Evolutionary conservation across 1,284 basidiomycete genomes (phyloP).

Genomic region (Cutaneotrichosporon curvatum): DNA sequence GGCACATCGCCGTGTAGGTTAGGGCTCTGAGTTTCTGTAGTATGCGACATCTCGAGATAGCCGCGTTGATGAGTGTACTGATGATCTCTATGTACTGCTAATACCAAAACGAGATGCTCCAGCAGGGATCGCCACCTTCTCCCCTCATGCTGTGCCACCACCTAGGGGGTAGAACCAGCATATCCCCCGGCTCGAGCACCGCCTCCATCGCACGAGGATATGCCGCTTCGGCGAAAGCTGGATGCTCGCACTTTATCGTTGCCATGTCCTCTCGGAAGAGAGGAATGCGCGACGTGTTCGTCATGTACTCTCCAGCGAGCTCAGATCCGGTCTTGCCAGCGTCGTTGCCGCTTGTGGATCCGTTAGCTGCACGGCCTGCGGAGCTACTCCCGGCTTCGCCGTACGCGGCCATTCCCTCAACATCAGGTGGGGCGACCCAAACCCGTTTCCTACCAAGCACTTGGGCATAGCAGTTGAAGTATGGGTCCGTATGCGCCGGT

Average conservation of each 20-base stretch:
- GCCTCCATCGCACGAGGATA: constrained; percentile 59
- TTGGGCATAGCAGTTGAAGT: constrained; percentile 87
- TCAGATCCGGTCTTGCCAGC: too few relatives aligned
- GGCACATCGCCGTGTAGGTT: too few relatives aligned
- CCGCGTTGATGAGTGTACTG: too few relatives aligned
- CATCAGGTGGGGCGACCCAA: constrained; percentile 77
- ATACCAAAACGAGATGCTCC: constrained; percentile 47
- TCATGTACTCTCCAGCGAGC: constrained; percentile 34
- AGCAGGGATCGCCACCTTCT: constrained; percentile 50
- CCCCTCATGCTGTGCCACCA: constrained; percentile 92
- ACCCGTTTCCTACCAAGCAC: constrained; percentile 79
- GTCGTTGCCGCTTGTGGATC: too few relatives aligned
- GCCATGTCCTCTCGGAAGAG: constrained; percentile 16
- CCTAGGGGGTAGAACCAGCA: constrained; percentile 77
- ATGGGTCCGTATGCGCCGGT: constrained; percentile 94
- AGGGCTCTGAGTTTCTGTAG: too few relatives aligned
- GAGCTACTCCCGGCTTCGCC: too few relatives aligned
- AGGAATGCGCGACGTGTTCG: constrained; percentile 47
- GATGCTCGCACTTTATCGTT: constrained; percentile 18
- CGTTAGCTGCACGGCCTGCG: too few relatives aligned
- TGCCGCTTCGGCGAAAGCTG: constrained; percentile 55
- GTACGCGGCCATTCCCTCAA: constrained; percentile 24
- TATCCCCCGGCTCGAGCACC: constrained; percentile 69
- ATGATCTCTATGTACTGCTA: constrained; percentile 8
- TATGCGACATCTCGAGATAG: too few relatives aligned